Conservation (phyloP, 345 rosid species). For the Clarkia xantiana region DNA sequence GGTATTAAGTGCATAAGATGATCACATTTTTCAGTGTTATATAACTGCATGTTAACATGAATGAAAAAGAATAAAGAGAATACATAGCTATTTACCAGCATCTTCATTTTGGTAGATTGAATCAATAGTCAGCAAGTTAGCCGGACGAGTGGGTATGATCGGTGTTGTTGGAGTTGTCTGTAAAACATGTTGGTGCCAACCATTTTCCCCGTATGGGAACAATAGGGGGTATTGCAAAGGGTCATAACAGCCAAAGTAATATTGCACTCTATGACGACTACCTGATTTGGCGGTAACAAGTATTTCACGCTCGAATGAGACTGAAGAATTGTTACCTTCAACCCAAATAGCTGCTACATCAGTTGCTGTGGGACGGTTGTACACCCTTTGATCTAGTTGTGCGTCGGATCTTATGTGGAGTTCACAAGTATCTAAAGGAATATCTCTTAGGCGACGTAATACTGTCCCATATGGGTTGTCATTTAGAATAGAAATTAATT, state of each 20-base stretch:
- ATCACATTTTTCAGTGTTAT: neutral
- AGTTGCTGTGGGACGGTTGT: neutral
- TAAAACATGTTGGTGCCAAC: neutral
- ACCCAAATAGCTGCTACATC: neutral
- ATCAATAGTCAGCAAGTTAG: neutral
- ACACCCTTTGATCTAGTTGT: neutral
- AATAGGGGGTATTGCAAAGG: neutral
- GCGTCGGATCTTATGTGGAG: neutral
- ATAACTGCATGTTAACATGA: neutral
- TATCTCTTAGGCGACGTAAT: neutral
- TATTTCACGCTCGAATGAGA: neutral
- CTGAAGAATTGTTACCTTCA: neutral
- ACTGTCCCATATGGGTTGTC: neutral
- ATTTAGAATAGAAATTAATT: too few relatives aligned
- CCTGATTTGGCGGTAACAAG: neutral
- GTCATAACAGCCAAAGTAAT: neutral
- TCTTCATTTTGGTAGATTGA: neutral
- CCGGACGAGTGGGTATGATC: neutral
- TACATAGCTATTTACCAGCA: too few relatives aligned
- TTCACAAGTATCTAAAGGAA: neutral
- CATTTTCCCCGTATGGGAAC: neutral
- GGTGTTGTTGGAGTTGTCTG: too few relatives aligned
- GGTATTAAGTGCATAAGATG: neutral
- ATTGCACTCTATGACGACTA: neutral
- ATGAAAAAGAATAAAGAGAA: too few relatives aligned